Evolutionary conservation across 2,329 filamentous ascomycete species (phyloP).

Genomic region (Ceratocystis diversiconidia): DNA sequence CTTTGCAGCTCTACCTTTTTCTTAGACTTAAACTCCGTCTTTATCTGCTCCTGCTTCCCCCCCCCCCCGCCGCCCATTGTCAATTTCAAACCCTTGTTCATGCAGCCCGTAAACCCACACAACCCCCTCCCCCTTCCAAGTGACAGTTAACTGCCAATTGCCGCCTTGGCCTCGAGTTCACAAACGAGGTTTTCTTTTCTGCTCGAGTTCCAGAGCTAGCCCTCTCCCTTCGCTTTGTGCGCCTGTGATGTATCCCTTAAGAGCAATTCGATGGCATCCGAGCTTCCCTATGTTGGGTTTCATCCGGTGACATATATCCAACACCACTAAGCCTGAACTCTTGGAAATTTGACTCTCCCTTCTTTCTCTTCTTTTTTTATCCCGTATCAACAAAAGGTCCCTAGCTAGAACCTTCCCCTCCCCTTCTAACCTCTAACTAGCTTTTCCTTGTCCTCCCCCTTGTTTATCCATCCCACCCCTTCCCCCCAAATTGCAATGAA

Average conservation of each 20-base stretch:
- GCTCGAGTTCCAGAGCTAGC: too few relatives aligned
- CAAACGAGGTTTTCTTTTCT: not conserved
- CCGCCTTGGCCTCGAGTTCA: not conserved
- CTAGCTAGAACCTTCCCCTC: not conserved
- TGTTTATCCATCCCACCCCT: not conserved
- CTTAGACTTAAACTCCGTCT: too few relatives aligned
- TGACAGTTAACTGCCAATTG: not conserved
- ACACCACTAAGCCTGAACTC: not conserved
- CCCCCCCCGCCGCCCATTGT: too few relatives aligned
- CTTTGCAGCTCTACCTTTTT: not conserved
- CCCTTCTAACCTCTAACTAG: not conserved
- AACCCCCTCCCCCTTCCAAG: not conserved
- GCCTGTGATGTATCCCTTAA: too few relatives aligned
- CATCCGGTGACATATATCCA: not conserved
- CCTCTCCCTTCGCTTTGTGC: too few relatives aligned
- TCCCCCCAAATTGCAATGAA: slow-evolving; percentile 2
- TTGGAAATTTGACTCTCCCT: too few relatives aligned
- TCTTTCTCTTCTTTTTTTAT: not conserved
- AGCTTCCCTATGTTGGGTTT: too few relatives aligned
- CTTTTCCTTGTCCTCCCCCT: not conserved
- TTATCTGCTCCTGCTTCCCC: too few relatives aligned
- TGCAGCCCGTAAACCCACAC: not conserved
- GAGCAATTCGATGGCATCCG: too few relatives aligned
- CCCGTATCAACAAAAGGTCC: not conserved
- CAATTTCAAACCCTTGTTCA: not conserved